Evolutionary conservation across 495 filamentous ascomycete genomes (phyloP).

Genomic region (Glonium stellatum): DNA sequence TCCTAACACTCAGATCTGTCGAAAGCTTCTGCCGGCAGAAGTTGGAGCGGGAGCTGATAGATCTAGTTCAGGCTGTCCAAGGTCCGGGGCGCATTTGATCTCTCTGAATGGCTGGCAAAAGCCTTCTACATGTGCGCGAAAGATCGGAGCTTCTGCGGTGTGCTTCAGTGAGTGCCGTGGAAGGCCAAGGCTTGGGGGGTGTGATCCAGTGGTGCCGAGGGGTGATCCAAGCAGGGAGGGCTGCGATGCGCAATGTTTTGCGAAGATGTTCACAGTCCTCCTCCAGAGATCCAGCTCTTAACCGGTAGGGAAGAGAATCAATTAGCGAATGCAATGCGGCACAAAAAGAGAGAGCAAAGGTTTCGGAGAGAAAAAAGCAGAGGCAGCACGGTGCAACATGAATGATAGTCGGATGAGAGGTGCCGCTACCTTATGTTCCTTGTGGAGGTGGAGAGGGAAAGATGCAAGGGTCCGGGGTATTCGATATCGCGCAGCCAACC

Average conservation of each 20-base stretch:
- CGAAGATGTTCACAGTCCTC: background rate
- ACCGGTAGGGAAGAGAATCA: background rate
- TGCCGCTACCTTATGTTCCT: slow-evolving; percentile 24
- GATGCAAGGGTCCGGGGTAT: slow-evolving; percentile 17
- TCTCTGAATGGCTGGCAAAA: background rate
- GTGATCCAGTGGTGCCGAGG: slow-evolving; percentile 15
- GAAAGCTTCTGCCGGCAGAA: slow-evolving; percentile 31
- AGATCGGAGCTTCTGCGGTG: background rate
- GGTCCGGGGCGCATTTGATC: slow-evolving; percentile 2
- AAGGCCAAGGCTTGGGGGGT: slow-evolving; percentile 15
- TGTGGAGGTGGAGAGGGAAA: slow-evolving; percentile 14
- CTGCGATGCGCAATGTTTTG: slow-evolving; percentile 20
- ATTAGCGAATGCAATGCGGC: slow-evolving; percentile 7
- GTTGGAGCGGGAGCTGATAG: slow-evolving; percentile 6
- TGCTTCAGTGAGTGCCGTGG: slow-evolving; percentile 19
- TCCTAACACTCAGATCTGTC: background rate
- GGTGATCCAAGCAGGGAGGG: background rate
- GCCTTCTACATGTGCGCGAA: slow-evolving; percentile 24
- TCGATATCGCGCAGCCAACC: slow-evolving; percentile 13
- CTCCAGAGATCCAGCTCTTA: slow-evolving; percentile 18
- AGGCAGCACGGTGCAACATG: background rate
- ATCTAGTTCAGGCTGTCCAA: slow-evolving; percentile 4
- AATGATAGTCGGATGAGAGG: slow-evolving; percentile 8
- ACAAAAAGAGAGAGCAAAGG: slow-evolving; percentile 4
- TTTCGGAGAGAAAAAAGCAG: slow-evolving; percentile 1